Base-by-base conservation (phyloP, 2,329 filamentous ascomycete genomes). In the Xylariaceae sp. region DNA sequence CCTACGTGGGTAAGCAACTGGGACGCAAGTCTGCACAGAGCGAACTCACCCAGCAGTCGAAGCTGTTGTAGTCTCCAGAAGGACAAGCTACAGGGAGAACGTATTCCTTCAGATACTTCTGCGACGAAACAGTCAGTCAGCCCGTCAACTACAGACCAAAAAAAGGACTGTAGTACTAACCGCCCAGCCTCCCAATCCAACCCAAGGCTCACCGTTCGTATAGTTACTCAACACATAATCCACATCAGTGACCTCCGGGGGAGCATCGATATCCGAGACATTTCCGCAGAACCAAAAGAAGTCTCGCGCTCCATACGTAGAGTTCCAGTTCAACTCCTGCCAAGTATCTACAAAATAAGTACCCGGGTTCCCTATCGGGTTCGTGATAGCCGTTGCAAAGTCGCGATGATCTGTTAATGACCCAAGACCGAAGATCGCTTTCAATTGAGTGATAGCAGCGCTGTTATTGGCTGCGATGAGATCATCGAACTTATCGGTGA, bases 201-300 rank as follows among this genome's bases (percentile, higher is more conserved):
- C 70, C 78, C 78, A 81, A 1, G 76, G 63, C 50, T 75, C 69
- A 14, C 77, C 77, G 31, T 71, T 59, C 0, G 77, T 78, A 60
- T 79, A 79, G 10, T 76, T 71, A 10, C 77, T 66, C 13, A 81
- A 63, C 7, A 65, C 66, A 40, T 70, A 71, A 55, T 81, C 78
- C 34, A 78, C 63, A 2, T 68, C 64, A 1, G 72, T 72, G 48
- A 78, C 69, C 41, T 71, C 71, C 22, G 64, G 67, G 0, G 77
- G 72, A 0, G 75, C 67, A 45, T 75, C 61, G 31, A 73, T 62
- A 50, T 79, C 71, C 1, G 78, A 78, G 42, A 81, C 70, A 48
- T 79, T 81, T 9, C 66, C 69, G 61, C 77, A 81, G 65, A 81
- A 81, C 42, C 71, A 57, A 63, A 73, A 81, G 60, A 81, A 80